Conservation (phyloP, 768 basidiomycete species). For the Podaxis sp. region DNA sequence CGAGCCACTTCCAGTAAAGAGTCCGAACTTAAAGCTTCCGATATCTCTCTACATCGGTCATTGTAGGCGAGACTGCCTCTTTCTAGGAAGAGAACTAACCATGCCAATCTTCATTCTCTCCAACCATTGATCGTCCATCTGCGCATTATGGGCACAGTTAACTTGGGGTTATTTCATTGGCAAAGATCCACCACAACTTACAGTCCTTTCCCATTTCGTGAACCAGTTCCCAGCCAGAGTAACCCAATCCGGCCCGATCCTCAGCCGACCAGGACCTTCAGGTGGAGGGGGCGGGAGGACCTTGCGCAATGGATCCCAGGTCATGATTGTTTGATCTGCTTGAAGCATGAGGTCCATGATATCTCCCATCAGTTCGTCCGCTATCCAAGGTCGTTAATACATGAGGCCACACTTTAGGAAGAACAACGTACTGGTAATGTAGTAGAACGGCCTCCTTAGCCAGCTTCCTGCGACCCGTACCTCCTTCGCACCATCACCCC, state of each 20-base stretch:
- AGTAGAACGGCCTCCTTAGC: conserved; percentile 36
- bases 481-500: conserved; percentile 42
- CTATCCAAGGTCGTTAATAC: conserved; percentile 6
- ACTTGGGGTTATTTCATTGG: not conserved
- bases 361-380: conserved; percentile 38
- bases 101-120: conserved; percentile 36
- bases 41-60: conserved; percentile 28
- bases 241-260: conserved; percentile 40
- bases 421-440: conserved; percentile 30
- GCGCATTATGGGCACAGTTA: not conserved
- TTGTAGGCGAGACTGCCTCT: not conserved
- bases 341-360: conserved; percentile 38
- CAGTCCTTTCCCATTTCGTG: conserved; percentile 39
- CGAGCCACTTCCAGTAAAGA: conserved; percentile 35
- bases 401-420: not conserved
- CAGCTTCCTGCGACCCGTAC: conserved; percentile 35
- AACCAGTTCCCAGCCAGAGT: conserved; percentile 40
- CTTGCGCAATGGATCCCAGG: conserved; percentile 38
- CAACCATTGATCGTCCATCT: conserved; percentile 37
- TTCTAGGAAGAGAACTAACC: conserved; percentile 21
- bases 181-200: conserved; percentile 17
- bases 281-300: conserved; percentile 37
- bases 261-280: conserved; percentile 32
- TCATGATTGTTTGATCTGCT: conserved; percentile 37
- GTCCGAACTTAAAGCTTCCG: conserved; percentile 34